Percentiles rank a stretch among this genome's conserved stretches.
phyloP scores from a whole-genome alignment of 139 green algal genomes.

The Chlorella sp. region DNA sequence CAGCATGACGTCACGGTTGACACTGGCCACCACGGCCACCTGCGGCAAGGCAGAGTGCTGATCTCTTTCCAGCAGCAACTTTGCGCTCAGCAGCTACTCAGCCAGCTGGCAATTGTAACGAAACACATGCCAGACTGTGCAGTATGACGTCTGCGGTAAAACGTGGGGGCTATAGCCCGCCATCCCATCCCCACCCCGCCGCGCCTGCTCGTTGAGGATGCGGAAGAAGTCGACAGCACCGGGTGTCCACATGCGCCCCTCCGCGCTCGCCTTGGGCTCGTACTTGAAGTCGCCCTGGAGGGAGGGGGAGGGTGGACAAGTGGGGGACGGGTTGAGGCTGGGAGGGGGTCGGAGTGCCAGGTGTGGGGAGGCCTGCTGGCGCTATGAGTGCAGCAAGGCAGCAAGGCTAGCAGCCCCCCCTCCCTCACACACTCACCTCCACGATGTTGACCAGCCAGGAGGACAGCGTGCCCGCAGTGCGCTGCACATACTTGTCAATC shows the following conservation, averaged over 20 bases:
- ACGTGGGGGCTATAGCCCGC: too few species aligned
- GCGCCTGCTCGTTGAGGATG: slow-evolving; percentile 89
- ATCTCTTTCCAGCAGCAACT: too few species aligned
- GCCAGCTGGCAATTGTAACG: background rate
- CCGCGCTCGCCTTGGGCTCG: slow-evolving; percentile 62
- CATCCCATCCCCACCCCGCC: too few species aligned
- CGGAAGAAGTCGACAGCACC: slow-evolving; percentile 92
- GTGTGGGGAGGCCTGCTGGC: too few species aligned
- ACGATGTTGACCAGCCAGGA: slow-evolving; percentile 90
- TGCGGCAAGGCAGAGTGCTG: background rate
- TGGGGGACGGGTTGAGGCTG: too few species aligned
- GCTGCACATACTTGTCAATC: slow-evolving; percentile 79
- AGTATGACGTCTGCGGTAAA: too few species aligned
- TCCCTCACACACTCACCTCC: slow-evolving; percentile 29
- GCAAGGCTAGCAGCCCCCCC: background rate
- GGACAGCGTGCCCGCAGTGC: slow-evolving; percentile 72
- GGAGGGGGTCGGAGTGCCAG: too few species aligned
- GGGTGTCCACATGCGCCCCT: slow-evolving; percentile 82
- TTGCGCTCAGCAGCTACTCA: too few species aligned
- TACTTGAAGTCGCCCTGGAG: slow-evolving; percentile 49
- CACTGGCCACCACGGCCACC: slow-evolving; percentile 58
- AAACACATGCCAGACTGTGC: background rate
- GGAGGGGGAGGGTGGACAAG: too few species aligned
- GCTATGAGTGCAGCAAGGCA: too few species aligned
- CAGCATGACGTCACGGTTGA: slow-evolving; percentile 63